Evolutionary conservation across 2,329 filamentous ascomycete species (phyloP), one percentile per base, ranked within the genome.

Genomic region (Calonectria multiphialidica): DNA sequence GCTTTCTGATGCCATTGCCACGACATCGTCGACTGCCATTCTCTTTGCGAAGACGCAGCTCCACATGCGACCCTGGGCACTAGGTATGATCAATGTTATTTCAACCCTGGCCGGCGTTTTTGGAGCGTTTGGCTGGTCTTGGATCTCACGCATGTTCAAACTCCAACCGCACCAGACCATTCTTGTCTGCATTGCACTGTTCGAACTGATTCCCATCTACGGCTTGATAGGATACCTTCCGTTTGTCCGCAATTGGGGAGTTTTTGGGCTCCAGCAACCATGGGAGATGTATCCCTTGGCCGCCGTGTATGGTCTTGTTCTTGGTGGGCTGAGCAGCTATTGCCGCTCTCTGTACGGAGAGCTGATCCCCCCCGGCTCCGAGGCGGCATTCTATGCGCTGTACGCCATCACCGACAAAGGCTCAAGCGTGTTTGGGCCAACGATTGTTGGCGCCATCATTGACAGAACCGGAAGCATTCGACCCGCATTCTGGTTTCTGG

Each of bases 401-500:
- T 99, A 98, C 81, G 97, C 97, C 42, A 98, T 98, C 75, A 98
- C 97, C 2, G 97, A 99, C 83, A 99, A 99, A 83, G 96, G 96
- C 1, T 97, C 94, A 25, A 97, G 94, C 81, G 88, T 98, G 2
- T 98, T 99, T 83, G 97, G 97, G 0, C 97, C 97, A 0, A 94
- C 95, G 0, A 96, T 99, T 81, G 97, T 99, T 0, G 97, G 96
- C 1, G 91, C 92, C 15, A 98, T 99, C 75, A 98, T 97, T 15
- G 96, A 98, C 83, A 90, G 87, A 63, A 93, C 93, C 33, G 94
- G 94, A 6, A 92, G 94, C 77, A 96, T 97, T 71, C 89, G 94
- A 61, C 94, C 94, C 8, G 96, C 96, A 1, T 99, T 99, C 83
- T 95, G 94, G 88, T 99, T 99, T 81, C 87, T 99, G 47, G 95